These are phyloP conservation scores for Rhododendron mucronatum DNA, from an alignment of 148 eudicot genomes.

Conservation along the genomic window DNA sequence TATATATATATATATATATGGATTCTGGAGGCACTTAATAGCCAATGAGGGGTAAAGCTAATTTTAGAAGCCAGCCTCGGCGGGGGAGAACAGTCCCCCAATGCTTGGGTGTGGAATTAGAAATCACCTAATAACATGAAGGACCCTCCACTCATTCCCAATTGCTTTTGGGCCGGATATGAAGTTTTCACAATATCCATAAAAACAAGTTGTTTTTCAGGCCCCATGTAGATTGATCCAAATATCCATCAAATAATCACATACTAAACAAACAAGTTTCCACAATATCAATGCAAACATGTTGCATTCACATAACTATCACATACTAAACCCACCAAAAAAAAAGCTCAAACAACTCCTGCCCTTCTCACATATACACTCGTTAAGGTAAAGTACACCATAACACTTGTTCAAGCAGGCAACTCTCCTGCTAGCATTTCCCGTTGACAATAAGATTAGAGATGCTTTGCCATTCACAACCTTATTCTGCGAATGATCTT, in stretches of 20 bases:
- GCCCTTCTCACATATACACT: too few relatives aligned
- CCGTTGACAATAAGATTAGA: too few relatives aligned
- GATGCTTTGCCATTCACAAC: too few relatives aligned
- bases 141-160: not conserved
- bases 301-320: too few relatives aligned
- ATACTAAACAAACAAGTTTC: too few relatives aligned
- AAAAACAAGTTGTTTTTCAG: not conserved
- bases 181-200: not conserved
- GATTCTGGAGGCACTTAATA: not conserved
- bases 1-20: not conserved
- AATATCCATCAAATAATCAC: not conserved
- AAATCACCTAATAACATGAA: not conserved
- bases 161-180: not conserved
- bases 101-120: not conserved
- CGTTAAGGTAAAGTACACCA: too few relatives aligned
- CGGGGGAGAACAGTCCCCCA: not conserved
- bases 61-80: not conserved
- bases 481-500: too few relatives aligned
- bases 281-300: too few relatives aligned
- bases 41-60: not conserved
- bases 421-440: too few relatives aligned
- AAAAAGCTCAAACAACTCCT: too few relatives aligned
- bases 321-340: too few relatives aligned
- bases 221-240: not conserved
- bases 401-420: too few relatives aligned